Base-by-base conservation (phyloP, 306 rosid species). In the Corylus americana region DNA sequence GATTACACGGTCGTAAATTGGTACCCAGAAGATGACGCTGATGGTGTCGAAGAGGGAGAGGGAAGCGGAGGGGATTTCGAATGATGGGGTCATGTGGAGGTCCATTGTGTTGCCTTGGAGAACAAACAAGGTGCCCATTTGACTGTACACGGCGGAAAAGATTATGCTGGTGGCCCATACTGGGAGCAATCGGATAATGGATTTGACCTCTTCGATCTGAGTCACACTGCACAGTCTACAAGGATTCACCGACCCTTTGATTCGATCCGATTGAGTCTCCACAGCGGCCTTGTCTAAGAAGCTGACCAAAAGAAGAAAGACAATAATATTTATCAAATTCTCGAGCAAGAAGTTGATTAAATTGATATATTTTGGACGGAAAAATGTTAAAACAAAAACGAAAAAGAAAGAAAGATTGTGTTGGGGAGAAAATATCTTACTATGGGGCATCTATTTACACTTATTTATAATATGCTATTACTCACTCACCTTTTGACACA, bases 11-110 rank as follows among this genome's bases (percentile, higher is more conserved):
- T 67, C 45, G 8, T 77, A 67, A 11, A 77, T 66, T 1, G 80
- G 74, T 35, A 67, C 55, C 80, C 74, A 77, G 67, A 39, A 67
- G 74, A 77, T 77, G 45, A 77, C 74, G 39, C 74, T 77, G 72
- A 77, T 29, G 55, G 80, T 68, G 55, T 68, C 74, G 61, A 77
- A 68, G 55, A 77, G 74, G 74, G 68, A 68, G 74, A 77, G 68
- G 0, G 74, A 68, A 64, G 80, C 55, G 4, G 80, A 66, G 35
- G 80, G 74, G 55, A 77, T 77, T 77, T 68, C 31, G 0, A 77
- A 55, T 3, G 20, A 17, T 8, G 3, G 27, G 61, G 3, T 7
- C 61, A 55, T 55, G 27, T 18, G 61, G 18, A 55, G 61, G 20
- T 55, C 61, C 61, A 18, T 55, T 18, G 61, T 18, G 61, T 55